Conservation (phyloP, 805 yeast species). For the Ogataea trehaloabstinens region DNA sequence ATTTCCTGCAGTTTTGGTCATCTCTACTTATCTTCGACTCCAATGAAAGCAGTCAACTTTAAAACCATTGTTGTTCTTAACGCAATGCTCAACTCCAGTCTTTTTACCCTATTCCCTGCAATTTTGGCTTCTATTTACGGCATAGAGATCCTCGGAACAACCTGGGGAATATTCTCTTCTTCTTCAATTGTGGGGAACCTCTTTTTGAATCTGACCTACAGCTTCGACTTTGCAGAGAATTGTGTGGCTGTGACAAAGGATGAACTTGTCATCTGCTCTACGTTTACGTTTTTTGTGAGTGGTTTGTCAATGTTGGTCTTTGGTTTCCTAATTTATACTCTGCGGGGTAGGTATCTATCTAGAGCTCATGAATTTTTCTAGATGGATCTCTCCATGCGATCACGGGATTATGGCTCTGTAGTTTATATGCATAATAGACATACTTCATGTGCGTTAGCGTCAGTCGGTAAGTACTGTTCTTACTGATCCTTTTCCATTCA, state of each 20-base stretch:
- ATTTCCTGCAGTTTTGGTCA: slow-evolving; percentile 28
- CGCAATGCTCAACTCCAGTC: slow-evolving; percentile 58
- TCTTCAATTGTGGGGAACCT: slow-evolving; percentile 54
- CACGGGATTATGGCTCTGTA: too few species aligned
- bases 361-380: slow-evolving; percentile 28
- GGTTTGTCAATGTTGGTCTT: slow-evolving; percentile 24
- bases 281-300: slow-evolving; percentile 30
- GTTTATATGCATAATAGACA: too few species aligned
- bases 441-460: too few species aligned
- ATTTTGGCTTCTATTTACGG: slow-evolving; percentile 86
- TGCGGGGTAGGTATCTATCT: slow-evolving; percentile 22
- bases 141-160: slow-evolving; percentile 80
- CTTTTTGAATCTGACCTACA: slow-evolving; percentile 64
- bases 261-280: slow-evolving; percentile 32
- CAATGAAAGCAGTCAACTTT: slow-evolving; percentile 20
- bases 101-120: slow-evolving; percentile 85
- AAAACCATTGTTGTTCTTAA: slow-evolving; percentile 23
- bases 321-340: slow-evolving; percentile 21
- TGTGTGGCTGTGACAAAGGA: slow-evolving; percentile 24
- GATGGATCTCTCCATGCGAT: too few species aligned
- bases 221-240: slow-evolving; percentile 53
- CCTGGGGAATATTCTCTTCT: slow-evolving; percentile 86
- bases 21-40: slow-evolving; percentile 29
- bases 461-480: too few species aligned
- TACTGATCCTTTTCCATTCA: too few species aligned